Evolutionary conservation across 768 basidiomycete species (phyloP), one percentile per base, ranked within the genome.

Genomic region (Macrocybe gigantea): DNA sequence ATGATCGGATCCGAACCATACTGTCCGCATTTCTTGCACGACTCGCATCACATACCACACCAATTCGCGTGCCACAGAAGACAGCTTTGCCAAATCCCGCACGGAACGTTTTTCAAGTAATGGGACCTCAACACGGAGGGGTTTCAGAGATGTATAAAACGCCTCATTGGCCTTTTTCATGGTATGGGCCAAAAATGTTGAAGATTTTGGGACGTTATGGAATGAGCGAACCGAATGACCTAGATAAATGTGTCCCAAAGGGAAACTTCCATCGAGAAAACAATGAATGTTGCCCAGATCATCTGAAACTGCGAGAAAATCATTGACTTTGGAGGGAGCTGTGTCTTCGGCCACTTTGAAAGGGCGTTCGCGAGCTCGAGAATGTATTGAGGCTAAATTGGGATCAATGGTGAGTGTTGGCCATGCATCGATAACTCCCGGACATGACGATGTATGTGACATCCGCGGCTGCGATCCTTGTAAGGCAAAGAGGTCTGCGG

Each of bases 401-500:
- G 69, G 72, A 58, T 80, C 77, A 7, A 72, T 57, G 12, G 77
- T 71, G 30, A 92, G 69, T 6, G 77, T 74, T 6, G 90, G 88
- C 88, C 90, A 91, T 31, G 67, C 60, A 14, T 71, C 70, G 45
- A 92, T 85, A 35, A 79, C 64, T 38, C 72, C 65, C n/a, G 88
- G 87, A 13, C 77, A 60, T 5, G 68, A 63, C 15, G 70, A 62
- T 55, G 73, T 74, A 38, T 66, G 63, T 29, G 60, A 60, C 32
- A 70, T 52, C 39, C 73, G 77, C 10, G 76, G 78, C 47, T 82
- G 79, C 7, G 79, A 77, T 35, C 80, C 82, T 65, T 88, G 84
- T 59, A 90, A 89, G 36, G 86, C 83, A 61, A 92, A 92, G 36
- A 91, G 65, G 65, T 90, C 84, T 47, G 82, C 82, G 6, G 84